Evolutionary conservation across 805 yeast genomes (phyloP).

Genomic region (Millerozyma miso): DNA sequence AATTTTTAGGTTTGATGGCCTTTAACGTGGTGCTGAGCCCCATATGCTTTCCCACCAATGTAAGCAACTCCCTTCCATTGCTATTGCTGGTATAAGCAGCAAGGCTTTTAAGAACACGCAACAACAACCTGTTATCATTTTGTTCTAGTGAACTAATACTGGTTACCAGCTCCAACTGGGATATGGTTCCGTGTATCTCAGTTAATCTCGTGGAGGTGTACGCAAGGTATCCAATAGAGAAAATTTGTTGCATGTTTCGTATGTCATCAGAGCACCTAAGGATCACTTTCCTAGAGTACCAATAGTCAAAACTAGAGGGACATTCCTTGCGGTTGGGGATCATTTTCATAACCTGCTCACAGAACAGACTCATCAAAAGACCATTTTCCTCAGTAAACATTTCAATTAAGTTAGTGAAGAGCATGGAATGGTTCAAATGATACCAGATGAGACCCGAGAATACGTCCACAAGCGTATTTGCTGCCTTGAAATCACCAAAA

Average conservation of each 20-base stretch:
- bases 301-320: neutral
- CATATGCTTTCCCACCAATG: neutral
- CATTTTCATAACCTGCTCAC: neutral
- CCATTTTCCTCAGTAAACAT: slow-evolving; percentile 1
- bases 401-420: neutral
- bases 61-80: slow-evolving; percentile 1
- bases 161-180: neutral
- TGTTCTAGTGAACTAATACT: neutral
- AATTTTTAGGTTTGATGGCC: neutral
- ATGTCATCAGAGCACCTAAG: neutral
- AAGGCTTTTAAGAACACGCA: neutral
- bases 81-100: neutral
- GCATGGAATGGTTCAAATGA: slow-evolving; percentile 5
- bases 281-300: slow-evolving; percentile 2
- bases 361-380: neutral
- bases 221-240: neutral
- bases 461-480: slow-evolving; percentile 2
- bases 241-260: neutral
- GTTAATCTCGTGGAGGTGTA: neutral
- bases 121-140: neutral
- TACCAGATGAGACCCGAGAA: slow-evolving; percentile 8
- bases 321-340: neutral
- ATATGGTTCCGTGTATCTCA: neutral
- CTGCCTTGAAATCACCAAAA: slow-evolving; percentile 1
- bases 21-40: neutral